Conservation (phyloP, 2,329 filamentous ascomycete species). For the Keithomyces neogunnii region DNA sequence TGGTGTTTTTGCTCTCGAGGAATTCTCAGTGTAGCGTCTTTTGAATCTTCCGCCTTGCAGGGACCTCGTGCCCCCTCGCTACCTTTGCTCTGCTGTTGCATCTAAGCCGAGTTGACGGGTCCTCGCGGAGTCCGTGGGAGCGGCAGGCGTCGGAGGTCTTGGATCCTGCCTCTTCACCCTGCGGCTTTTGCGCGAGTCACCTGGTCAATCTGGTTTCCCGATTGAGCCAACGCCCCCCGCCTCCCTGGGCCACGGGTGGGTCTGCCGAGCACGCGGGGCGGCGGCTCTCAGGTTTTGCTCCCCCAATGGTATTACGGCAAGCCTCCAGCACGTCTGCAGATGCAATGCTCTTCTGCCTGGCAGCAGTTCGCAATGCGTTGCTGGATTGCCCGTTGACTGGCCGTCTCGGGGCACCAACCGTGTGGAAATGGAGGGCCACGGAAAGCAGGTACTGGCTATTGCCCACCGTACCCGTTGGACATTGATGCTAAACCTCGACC, state of each 20-base stretch:
- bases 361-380: too few relatives aligned
- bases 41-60: too few relatives aligned
- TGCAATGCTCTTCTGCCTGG: too few relatives aligned
- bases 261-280: conserved; percentile 3
- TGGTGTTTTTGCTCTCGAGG: too few relatives aligned
- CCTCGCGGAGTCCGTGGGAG: conserved; percentile 1
- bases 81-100: too few relatives aligned
- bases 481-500: background rate
- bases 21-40: too few relatives aligned
- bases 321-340: too few relatives aligned
- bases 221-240: background rate
- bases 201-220: conserved; percentile 2
- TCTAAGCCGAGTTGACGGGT: background rate
- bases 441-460: conserved; percentile 3
- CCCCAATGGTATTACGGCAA: too few relatives aligned
- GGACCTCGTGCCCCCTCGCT: too few relatives aligned
- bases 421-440: conserved; percentile 1
- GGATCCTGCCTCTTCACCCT: background rate
- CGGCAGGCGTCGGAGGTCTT: conserved; percentile 5
- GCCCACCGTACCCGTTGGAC: background rate
- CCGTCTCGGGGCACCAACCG: background rate
- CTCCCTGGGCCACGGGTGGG: background rate
- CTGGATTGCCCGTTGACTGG: background rate
- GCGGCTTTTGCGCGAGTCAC: conserved; percentile 1
- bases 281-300: background rate